Percentiles rank a stretch among this genome's conserved stretches.
Evolutionary conservation across 2,329 filamentous ascomycete species (phyloP).

Genomic region (Colletotrichum tropicicola): DNA sequence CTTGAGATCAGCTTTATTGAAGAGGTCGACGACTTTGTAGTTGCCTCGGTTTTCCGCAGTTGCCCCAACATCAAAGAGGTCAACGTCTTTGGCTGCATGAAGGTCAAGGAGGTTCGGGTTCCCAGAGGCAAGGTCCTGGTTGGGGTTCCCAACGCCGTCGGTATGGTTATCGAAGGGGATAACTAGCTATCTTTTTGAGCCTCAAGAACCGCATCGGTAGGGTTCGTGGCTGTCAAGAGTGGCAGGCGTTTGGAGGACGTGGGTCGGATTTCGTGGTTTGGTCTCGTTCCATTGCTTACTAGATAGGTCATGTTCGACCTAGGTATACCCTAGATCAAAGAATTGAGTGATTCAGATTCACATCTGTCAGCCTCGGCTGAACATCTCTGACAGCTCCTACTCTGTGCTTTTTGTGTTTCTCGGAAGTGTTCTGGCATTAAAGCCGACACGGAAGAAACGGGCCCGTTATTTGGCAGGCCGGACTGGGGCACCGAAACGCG

Average conservation of each 20-base stretch:
- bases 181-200: slow-evolving; percentile 6
- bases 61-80: slow-evolving; percentile 69
- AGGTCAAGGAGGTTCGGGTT: slow-evolving; percentile 60
- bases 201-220: too few species aligned
- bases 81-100: slow-evolving; percentile 74
- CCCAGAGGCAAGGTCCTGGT: slow-evolving; percentile 65
- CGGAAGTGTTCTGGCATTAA: not conserved
- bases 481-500: not conserved
- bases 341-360: not conserved
- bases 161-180: slow-evolving; percentile 66
- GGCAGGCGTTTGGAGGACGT: too few species aligned
- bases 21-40: slow-evolving; percentile 70
- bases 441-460: not conserved
- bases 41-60: slow-evolving; percentile 69
- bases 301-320: not conserved
- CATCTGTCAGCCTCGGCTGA: not conserved
- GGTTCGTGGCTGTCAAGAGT: too few species aligned
- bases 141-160: slow-evolving; percentile 66
- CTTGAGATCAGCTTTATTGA: slow-evolving; percentile 84
- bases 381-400: not conserved
- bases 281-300: not conserved
- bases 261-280: not conserved
- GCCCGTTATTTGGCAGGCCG: not conserved
- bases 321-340: not conserved
- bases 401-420: not conserved